Base-by-base conservation (phyloP, 192 early-diverging fungal genomes). In the Coemansia reversa region DNA sequence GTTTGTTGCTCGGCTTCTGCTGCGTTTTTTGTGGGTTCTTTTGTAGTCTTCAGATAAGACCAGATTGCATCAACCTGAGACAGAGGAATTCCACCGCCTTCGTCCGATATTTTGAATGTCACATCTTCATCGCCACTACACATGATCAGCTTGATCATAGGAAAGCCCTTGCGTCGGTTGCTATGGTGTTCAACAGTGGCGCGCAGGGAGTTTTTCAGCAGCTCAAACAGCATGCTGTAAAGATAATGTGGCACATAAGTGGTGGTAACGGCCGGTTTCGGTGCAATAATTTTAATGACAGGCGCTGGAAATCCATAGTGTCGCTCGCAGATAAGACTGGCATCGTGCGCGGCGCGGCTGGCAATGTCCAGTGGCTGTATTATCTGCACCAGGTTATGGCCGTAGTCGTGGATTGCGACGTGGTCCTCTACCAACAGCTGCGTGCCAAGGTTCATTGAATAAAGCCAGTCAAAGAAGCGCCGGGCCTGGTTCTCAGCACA, bases 341-440 rank as follows among this genome's bases (percentile, higher is more conserved):
- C 83, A 45, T 82, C 83, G 18, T 35, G 67, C n/a, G 81, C 83
- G 6, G 84, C 86, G 12, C 70, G 65, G 24, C 69, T 72, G 51
- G 84, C 83, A 28, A 84, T 83, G 9, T 74, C 63, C 45, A 84
- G 70, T 16, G 85, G 86, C 58, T 80, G 79, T 53, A 86, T 76
- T 29, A 82, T 82, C 66, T 83, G 76, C 39, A 86, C 83, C 6
- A 88, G 68, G 55, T 85, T 88, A 56, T 72, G 66, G 8, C 76
- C 66, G 23, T 78, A 74, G 51, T 88, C 84, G 53, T 82, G 78
- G 47, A 88, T 77, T 3, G 84, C 78, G 12, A 86, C 67, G 51
- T 88, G 79, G 58, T 88, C 84, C 57, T 82, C 82, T 56, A 88
- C 85, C 60, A 88, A 69, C 48, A 88, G 78, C 66, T 83, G 84